Base-by-base conservation (phyloP, 148 eudicot genomes). In the Spergularia bocconei region DNA sequence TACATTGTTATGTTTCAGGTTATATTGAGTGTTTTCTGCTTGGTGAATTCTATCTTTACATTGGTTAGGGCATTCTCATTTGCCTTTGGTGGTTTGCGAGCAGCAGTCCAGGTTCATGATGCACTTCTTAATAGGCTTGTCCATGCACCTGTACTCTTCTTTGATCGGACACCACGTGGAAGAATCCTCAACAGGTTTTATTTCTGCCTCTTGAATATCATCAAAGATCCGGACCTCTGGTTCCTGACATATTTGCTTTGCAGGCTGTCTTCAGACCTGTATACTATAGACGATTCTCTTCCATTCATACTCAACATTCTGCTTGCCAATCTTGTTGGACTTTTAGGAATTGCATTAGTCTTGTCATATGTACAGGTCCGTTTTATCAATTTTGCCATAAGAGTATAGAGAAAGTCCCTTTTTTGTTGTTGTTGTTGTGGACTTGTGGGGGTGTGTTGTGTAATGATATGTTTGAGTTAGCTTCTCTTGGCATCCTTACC, bases 231-330 rank as follows among this genome's bases (percentile, higher is more conserved):
- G 69, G 39, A 23, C 13, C 38, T 23, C 8, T 62, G 15, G 13
- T 33, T 56, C 50, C 67, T 70, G 63, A 77, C 62, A 65, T 59
- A 56, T 74, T 74, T 79, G 59, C 47, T 70, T 80, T 88, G 84
- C 67, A 94, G 98, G 85, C 78, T 94, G 77, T 94, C 98, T 73
- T 94, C 98, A 15, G 98, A 94, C 92, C 93, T 94, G 36, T 94
- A 94, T 84, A 91, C 96, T 57, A 88, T 94, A 74, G 98, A 94
- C 73, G 98, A 94, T 80, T 84, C 97, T 72, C 98, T 94, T 84
- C 98, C 98, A 17, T 94, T 94, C 79, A 94, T 94, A 71, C 89
- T 94, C 86, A 94, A 94, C 91, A 91, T 91, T 84, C 93, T 94
- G 69, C 90, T 94, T 74, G 97, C 98, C 60, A 94, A 91, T 85